Evolutionary conservation across 2,329 filamentous ascomycete genomes (phyloP).

Genomic region (Botrytis fragariae): DNA sequence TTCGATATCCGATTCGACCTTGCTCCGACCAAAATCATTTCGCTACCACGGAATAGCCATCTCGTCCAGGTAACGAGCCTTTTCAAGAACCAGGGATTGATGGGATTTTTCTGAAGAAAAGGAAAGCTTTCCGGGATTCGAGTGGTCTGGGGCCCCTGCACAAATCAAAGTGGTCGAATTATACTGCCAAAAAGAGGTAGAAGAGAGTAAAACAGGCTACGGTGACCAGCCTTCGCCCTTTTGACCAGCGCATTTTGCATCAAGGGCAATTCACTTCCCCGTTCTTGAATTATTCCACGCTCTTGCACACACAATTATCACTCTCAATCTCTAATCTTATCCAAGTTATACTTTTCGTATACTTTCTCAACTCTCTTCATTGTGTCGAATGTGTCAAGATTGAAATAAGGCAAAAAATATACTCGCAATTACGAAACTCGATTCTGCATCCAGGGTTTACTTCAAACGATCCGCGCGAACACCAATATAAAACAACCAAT

Average conservation of each 20-base stretch:
- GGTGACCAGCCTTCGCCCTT: constrained; percentile 19
- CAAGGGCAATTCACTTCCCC: constrained; percentile 9
- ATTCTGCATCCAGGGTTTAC: neutral
- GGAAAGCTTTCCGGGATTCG: neutral
- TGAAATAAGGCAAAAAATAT: neutral
- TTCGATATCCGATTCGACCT: neutral
- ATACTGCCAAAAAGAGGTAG: neutral
- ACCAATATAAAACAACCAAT: neutral
- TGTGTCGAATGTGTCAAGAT: neutral
- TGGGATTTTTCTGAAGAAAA: constrained; percentile 9
- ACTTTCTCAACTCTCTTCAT: neutral
- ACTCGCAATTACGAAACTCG: neutral
- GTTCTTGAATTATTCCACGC: neutral
- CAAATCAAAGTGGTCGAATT: neutral
- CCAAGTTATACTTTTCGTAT: neutral
- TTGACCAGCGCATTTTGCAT: constrained; percentile 22
- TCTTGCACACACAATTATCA: neutral
- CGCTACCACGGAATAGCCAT: neutral
- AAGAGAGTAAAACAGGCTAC: constrained; percentile 8
- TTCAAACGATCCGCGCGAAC: constrained; percentile 10
- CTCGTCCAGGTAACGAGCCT: constrained; percentile 6
- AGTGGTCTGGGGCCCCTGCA: neutral
- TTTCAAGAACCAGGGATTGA: neutral
- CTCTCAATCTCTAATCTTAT: neutral
- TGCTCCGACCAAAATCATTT: constrained; percentile 4